Evolutionary conservation across 202 grass and related monocot species (phyloP), one percentile per base, ranked within the genome.

Genomic region (Elaeis oleifera): DNA sequence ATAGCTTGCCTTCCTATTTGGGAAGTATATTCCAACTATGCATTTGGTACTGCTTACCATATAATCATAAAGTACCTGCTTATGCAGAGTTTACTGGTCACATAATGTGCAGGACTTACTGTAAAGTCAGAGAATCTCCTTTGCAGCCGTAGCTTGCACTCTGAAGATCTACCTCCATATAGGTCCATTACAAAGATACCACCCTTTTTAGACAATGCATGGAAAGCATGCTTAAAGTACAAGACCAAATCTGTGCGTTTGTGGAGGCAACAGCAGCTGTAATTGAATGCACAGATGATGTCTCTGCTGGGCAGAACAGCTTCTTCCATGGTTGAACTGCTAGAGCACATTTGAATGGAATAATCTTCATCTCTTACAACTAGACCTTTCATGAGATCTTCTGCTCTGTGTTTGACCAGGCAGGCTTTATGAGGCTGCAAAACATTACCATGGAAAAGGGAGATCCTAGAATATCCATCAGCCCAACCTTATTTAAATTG

Each of bases 121-220:
- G 74, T 97, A 53, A 97, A 97, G 53, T 64, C 76, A 2, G 88
- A 83, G 54, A 92, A 81, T 77, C 65, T 92, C 51, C 88, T 81
- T 50, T 80, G 81, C 65, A 97, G 92, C 5, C 77, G 72, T 65
- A 97, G 69, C 65, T 92, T 97, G 77, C 84, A 54, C 78, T 92
- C 88, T 49, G 88, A 92, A 56, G 92, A 96, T 28, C 53, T 83
- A 53, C 92, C 88, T 48, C 92, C 92, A 86, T 89, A 96, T 32
- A 97, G 75, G 79, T 97, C 88, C 88, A 97, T 89, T n/a, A 92
- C 88, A 86, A 97, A 97, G 71, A 97, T 92, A 29, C 82, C 88
- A 55, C 84, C 84, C 61, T 71, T 75, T 81, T 78, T 86, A 5
- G 92, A 97, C 48, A 97, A 78, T 51, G 65, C 63, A 65, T 23